Percentiles rank a stretch among this genome's conserved stretches.
Evolutionary conservation across 2,329 filamentous ascomycete species (phyloP).

Genomic region (Sporothrix curviconia): DNA sequence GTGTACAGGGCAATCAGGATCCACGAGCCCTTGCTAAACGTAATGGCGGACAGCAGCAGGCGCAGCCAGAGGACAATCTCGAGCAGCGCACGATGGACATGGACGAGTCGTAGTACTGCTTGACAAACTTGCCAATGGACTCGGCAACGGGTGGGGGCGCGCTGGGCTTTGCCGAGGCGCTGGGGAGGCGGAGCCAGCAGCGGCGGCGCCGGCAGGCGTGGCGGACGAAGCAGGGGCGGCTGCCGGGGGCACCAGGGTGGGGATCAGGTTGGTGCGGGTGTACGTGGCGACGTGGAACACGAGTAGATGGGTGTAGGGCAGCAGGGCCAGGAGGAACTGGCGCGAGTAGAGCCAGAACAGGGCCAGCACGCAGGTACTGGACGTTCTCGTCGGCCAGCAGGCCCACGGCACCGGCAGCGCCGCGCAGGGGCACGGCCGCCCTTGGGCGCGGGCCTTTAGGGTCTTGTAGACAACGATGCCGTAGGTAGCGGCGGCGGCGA

Average conservation of each 20-base stretch:
- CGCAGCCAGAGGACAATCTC: slow-evolving; percentile 86
- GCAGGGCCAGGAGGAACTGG: slow-evolving; percentile 81
- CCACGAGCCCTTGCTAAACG: slow-evolving; percentile 90
- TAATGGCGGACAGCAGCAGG: slow-evolving; percentile 68
- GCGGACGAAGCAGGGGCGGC: slow-evolving; percentile 48
- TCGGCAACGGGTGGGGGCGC: slow-evolving; percentile 62
- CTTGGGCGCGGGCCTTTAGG: slow-evolving; percentile 64
- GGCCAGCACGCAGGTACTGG: slow-evolving; percentile 89
- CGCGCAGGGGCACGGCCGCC: slow-evolving; percentile 44
- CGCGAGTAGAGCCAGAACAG: slow-evolving; percentile 90
- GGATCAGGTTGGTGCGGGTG: slow-evolving; percentile 86
- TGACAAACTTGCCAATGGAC: slow-evolving; percentile 85
- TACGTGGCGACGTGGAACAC: slow-evolving; percentile 98
- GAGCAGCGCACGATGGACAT: slow-evolving; percentile 89
- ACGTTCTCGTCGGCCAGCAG: slow-evolving; percentile 89
- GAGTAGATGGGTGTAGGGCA: slow-evolving; percentile 94
- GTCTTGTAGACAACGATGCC: slow-evolving; percentile 99
- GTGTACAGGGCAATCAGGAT: slow-evolving; percentile 81
- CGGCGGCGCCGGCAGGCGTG: slow-evolving; percentile 37
- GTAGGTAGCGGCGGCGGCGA: slow-evolving; percentile 86
- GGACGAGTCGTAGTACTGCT: slow-evolving; percentile 93
- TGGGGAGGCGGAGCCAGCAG: too few species aligned
- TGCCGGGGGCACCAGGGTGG: slow-evolving; percentile 67
- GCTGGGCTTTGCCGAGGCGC: slow-evolving; percentile 45
- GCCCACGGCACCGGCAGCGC: slow-evolving; percentile 48